Conservation (phyloP, 73 alveolate species). For the Paramecium sexaurelia region DNA sequence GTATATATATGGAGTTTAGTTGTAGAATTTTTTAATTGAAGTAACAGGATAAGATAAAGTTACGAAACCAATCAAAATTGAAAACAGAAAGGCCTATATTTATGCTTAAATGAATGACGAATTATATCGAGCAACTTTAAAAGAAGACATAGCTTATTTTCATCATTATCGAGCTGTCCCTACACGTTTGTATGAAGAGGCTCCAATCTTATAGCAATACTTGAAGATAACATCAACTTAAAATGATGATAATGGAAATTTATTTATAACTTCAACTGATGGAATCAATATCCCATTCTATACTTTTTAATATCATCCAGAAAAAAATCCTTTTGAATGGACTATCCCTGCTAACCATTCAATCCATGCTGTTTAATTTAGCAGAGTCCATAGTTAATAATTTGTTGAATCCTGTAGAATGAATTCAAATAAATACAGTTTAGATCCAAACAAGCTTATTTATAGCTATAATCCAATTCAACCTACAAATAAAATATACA, state of each 20-base stretch:
- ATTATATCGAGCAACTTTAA: constrained; percentile 27
- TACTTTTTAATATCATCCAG: constrained; percentile 58
- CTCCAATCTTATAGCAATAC: neutral
- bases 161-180: constrained; percentile 48
- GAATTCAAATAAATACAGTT: neutral
- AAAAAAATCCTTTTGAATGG: constrained; percentile 67
- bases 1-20: neutral
- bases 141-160: constrained; percentile 29
- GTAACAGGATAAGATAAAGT: neutral
- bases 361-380: constrained; percentile 35
- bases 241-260: neutral
- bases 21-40: neutral
- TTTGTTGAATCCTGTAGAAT: constrained; percentile 45
- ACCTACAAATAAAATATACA: neutral
- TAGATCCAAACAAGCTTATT: neutral
- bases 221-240: constrained; percentile 44
- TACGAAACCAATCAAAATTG: neutral
- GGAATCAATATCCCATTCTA: constrained; percentile 32
- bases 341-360: constrained; percentile 59
- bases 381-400: constrained; percentile 27
- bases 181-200: neutral
- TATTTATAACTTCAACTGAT: constrained; percentile 43
- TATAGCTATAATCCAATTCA: neutral
- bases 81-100: neutral
- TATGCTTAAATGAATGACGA: neutral